A percentile compares a stretch with the other conserved stretches of the same genome.
phyloP scores from a whole-genome alignment of 805 yeast genomes.

The Kodamaea hsintzibuensis region DNA sequence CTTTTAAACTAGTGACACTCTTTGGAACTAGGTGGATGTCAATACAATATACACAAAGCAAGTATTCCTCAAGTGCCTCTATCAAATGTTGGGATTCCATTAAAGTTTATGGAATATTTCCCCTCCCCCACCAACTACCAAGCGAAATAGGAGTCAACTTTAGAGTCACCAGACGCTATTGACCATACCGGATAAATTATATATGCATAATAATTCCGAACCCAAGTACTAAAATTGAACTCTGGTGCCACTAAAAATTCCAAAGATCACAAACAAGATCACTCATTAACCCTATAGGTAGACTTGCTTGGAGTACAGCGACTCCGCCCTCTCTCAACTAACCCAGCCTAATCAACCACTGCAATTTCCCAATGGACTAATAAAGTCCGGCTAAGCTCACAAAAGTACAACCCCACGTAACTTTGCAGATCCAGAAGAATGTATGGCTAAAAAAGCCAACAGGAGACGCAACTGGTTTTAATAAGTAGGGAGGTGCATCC shows the following conservation, averaged over 20 bases:
- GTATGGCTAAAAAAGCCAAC: neutral
- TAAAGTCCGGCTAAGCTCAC: neutral
- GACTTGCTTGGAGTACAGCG: neutral
- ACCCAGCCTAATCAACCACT: neutral
- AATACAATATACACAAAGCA: too few relatives aligned
- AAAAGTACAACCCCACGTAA: neutral
- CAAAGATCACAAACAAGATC: neutral
- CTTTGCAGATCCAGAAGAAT: neutral
- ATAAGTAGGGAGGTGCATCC: neutral
- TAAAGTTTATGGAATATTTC: neutral
- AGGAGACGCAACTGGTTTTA: neutral
- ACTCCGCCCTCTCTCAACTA: neutral
- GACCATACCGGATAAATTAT: neutral
- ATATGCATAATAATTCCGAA: neutral
- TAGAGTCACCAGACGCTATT: neutral
- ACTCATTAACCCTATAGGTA: neutral
- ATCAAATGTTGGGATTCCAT: too few relatives aligned
- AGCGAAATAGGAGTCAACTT: neutral
- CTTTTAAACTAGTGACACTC: too few relatives aligned
- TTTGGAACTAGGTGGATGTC: too few relatives aligned
- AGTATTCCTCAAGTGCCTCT: too few relatives aligned
- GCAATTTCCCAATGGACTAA: neutral
- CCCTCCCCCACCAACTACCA: neutral
- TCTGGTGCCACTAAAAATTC: neutral
- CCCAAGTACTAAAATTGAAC: too few relatives aligned